These are phyloP conservation scores for Starmerella tilneyi DNA, from an alignment of 805 yeast species.

Conservation along the genomic window DNA sequence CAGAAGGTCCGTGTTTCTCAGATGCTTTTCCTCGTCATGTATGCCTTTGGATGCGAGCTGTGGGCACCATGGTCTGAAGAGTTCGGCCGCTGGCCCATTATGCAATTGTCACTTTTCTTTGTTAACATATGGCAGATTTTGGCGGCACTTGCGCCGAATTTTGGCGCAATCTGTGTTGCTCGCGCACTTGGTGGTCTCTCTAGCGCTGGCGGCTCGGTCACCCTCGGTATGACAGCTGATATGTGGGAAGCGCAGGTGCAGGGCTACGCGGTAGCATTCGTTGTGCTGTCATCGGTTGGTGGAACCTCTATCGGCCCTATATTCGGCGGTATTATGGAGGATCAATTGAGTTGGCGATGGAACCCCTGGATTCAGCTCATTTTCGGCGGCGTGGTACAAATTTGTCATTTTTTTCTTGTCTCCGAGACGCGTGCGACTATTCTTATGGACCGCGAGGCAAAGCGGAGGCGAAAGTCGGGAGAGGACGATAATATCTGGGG, in stretches of 20 bases:
- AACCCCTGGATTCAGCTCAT: conserved; percentile 49
- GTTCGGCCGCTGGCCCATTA: conserved; percentile 51
- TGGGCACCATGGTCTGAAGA: conserved; percentile 62
- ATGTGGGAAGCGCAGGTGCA: conserved; percentile 37
- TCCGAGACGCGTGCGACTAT: conserved; percentile 33
- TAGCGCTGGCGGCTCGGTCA: conserved; percentile 44
- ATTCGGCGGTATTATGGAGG: conserved; percentile 45
- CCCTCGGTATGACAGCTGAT: conserved; percentile 59
- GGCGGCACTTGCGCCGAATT: conserved; percentile 49
- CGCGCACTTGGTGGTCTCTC: conserved; percentile 55
- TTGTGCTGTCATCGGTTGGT: conserved; percentile 41
- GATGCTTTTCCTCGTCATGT: conserved; percentile 43
- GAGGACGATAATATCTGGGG: conserved; percentile 33
- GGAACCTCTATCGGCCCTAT: conserved; percentile 42
- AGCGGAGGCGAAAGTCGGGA: conserved; percentile 32
- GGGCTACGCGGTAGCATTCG: conserved; percentile 43
- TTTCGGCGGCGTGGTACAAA: conserved; percentile 41
- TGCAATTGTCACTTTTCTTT: conserved; percentile 44
- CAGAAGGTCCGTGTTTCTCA: conserved; percentile 35
- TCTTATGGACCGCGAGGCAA: conserved; percentile 34
- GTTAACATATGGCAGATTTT: conserved; percentile 38
- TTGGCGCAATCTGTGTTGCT: conserved; percentile 46
- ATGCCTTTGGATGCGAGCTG: conserved; percentile 47
- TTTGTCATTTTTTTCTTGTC: conserved; percentile 32
- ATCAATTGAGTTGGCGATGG: conserved; percentile 52